Evolutionary conservation across 306 rosid genomes (phyloP).

Genomic region (Prunus padus): DNA sequence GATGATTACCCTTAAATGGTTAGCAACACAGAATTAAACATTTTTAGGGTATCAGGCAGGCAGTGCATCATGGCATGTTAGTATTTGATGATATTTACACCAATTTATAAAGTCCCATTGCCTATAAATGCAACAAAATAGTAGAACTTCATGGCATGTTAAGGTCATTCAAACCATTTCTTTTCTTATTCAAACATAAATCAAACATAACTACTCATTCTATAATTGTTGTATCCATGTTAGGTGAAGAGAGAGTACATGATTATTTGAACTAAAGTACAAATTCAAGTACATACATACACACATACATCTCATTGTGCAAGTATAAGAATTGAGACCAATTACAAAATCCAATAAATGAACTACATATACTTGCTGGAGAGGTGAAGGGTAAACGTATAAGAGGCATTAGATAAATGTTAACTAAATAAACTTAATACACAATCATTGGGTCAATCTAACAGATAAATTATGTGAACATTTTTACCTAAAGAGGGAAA

Average conservation of each 20-base stretch:
- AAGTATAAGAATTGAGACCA: background rate
- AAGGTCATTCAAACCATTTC: background rate
- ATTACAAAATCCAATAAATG: background rate
- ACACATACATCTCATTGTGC: background rate
- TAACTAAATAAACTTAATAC: no score
- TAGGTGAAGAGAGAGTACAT: background rate
- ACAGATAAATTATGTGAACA: background rate
- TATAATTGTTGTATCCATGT: background rate
- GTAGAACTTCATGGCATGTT: background rate
- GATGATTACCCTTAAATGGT: background rate
- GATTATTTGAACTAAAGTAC: background rate
- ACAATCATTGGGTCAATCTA: background rate
- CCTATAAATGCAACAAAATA: background rate
- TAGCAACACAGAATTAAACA: background rate
- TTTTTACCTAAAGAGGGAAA: background rate
- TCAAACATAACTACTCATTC: background rate
- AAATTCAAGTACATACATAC: background rate
- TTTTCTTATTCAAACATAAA: background rate
- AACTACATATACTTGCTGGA: background rate
- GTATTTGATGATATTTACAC: background rate
- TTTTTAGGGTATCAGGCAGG: background rate
- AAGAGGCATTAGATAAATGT: background rate
- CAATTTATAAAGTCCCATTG: background rate
- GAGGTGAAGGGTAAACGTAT: background rate
- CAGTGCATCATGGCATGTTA: background rate